These are phyloP conservation scores for Leishmania guyanensis DNA, from an alignment of 208 protist species.

Conservation along the genomic window DNA sequence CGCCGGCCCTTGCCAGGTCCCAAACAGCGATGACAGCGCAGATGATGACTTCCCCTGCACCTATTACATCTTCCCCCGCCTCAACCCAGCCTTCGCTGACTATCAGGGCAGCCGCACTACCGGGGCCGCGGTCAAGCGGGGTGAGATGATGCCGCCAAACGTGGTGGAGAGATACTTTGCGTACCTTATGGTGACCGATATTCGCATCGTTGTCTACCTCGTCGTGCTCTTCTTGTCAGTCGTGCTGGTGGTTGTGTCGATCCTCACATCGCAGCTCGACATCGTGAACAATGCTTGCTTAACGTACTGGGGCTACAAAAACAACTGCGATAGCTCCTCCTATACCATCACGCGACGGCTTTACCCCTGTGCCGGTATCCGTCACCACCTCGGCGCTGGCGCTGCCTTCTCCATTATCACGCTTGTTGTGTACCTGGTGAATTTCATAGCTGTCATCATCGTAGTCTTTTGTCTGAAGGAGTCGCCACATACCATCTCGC, in stretches of 20 bases:
- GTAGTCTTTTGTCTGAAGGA: slow-evolving; percentile 35
- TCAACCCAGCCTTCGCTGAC: slow-evolving; percentile 43
- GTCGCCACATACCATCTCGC: slow-evolving; percentile 27
- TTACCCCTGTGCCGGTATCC: slow-evolving; percentile 32
- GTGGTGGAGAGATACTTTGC: slow-evolving; percentile 35
- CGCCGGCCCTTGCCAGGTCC: background rate
- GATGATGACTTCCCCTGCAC: slow-evolving; percentile 25
- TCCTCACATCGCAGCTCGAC: slow-evolving; percentile 62
- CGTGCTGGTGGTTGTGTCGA: slow-evolving; percentile 45
- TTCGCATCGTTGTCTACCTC: slow-evolving; percentile 39
- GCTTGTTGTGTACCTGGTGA: slow-evolving; percentile 41
- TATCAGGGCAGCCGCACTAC: slow-evolving; percentile 20
- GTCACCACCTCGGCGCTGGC: slow-evolving; percentile 44
- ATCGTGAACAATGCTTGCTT: slow-evolving; percentile 41
- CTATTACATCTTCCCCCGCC: slow-evolving; percentile 44
- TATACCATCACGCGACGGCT: slow-evolving; percentile 47
- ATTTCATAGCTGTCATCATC: slow-evolving; percentile 27
- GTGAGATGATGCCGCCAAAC: slow-evolving; percentile 38
- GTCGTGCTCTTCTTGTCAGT: slow-evolving; percentile 34
- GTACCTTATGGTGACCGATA: slow-evolving; percentile 45
- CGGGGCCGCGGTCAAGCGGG: slow-evolving; percentile 5
- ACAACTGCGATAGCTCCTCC: slow-evolving; percentile 48
- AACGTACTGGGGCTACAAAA: slow-evolving; percentile 83
- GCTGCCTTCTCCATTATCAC: slow-evolving; percentile 69
- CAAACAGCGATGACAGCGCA: slow-evolving; percentile 6